Evolutionary conservation across 768 basidiomycete species (phyloP).

Genomic region (Glaciozyma antarctica): DNA sequence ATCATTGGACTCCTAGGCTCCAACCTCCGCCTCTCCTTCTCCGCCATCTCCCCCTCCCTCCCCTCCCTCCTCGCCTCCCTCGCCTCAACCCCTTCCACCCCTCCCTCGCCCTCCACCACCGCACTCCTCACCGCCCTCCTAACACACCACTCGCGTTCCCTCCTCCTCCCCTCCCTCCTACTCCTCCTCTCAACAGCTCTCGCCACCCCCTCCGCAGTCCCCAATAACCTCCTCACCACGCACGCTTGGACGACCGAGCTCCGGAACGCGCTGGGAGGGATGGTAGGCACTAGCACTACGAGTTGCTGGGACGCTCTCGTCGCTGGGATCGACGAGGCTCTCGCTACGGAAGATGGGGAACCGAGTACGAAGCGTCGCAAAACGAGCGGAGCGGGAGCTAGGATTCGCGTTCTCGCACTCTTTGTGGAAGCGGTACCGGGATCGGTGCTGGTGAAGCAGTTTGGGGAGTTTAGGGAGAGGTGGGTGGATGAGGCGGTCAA

Average conservation of each 20-base stretch:
- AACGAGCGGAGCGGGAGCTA: background rate
- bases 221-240: conserved; percentile 20
- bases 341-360: background rate
- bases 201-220: background rate
- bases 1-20: background rate
- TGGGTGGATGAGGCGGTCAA: conserved; percentile 10
- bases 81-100: background rate
- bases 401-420: conserved; percentile 5
- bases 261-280: background rate
- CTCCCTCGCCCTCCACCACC: background rate
- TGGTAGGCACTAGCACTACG: background rate
- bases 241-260: background rate
- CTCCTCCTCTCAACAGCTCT: conserved; percentile 17
- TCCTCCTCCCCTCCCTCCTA: conserved; percentile 17
- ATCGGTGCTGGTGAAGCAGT: background rate
- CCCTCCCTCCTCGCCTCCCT: conserved; percentile 9
- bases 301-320: conserved; percentile 10
- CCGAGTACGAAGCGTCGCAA: conserved; percentile 24
- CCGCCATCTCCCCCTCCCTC: background rate
- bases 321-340: background rate
- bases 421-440: conserved; percentile 2
- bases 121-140: conserved; percentile 19
- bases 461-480: conserved; percentile 5
- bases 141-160: conserved; percentile 19
- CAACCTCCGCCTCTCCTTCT: conserved; percentile 8